Base-by-base conservation (phyloP, 148 eudicot species). In the Amaranthus hypochondriacus region DNA sequence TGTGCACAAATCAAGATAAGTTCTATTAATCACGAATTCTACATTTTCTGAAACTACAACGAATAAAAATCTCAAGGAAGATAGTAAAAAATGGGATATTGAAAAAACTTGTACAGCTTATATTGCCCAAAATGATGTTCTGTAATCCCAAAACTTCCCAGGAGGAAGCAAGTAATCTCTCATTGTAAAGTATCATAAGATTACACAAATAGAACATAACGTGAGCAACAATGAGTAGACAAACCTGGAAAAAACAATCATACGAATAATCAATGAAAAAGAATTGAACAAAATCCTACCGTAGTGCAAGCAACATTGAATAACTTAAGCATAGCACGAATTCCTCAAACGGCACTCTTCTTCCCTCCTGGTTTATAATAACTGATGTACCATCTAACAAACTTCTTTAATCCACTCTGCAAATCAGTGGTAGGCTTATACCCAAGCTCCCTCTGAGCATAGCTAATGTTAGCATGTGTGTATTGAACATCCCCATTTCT, bases 401-500 rank as follows among this genome's bases (percentile, higher is more conserved):
- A 90, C 62, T 90, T 90, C 89, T 90, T 90, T 82, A 90, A 75
- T 54, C 96, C 96, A 4, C 81, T 78, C 58, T 87, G 96, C 76
- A 91, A 73, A 84, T 91, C 91, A 0, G 93, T 89, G 0, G 91
- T 73, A 8, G 93, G 93, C 78, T 83, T 86, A 74, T 91, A 91
- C 39, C 91, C 91, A 15, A 91, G 90, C 84, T 91, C 96, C 76
- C 84, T 86, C 66, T 80, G 80, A 6, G 96, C 93, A 46, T 52
- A 84, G 75, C 96, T 91, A 76, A 91, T 89, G 43, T 91, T 91
- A 0, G 96, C 96, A 18, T 91, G 96, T 0, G 93, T 91, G 53
- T 76, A 91, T 43, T 82, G 93, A 50, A 91, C 96, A 73, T 91
- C 96, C 59, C 93, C 96, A 71, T 91, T 89, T 75, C 93, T 77